These are phyloP conservation scores for Saturnispora gosingensis DNA, from an alignment of 805 yeast species.

Conservation along the genomic window DNA sequence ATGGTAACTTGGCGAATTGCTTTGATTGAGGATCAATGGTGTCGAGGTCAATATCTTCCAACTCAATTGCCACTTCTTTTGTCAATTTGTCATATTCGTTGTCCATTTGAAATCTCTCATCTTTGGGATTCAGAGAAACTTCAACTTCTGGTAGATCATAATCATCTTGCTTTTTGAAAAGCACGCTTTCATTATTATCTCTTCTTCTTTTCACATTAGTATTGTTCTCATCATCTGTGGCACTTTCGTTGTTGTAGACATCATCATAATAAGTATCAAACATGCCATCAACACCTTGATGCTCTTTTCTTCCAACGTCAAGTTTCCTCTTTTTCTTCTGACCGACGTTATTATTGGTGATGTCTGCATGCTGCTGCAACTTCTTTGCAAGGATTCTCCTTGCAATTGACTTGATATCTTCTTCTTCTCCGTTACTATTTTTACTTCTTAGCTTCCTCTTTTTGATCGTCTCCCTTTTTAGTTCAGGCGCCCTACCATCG, in stretches of 20 bases:
- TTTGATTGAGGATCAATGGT: slow-evolving; percentile 75
- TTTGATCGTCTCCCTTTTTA: slow-evolving; percentile 71
- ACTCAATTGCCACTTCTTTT: slow-evolving; percentile 45
- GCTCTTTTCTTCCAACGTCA: background rate
- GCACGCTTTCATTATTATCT: slow-evolving; percentile 16
- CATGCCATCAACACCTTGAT: slow-evolving; percentile 15
- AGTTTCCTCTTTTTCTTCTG: background rate
- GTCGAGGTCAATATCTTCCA: slow-evolving; percentile 62
- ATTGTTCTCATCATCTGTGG: background rate
- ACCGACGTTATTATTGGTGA: background rate
- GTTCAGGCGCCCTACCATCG: slow-evolving; percentile 88
- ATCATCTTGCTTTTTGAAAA: slow-evolving; percentile 60
- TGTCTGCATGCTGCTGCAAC: slow-evolving; percentile 47
- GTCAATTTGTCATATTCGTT: slow-evolving; percentile 60
- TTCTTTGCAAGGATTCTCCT: slow-evolving; percentile 72
- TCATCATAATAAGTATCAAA: slow-evolving; percentile 32
- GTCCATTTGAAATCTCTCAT: slow-evolving; percentile 64
- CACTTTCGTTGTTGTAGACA: slow-evolving; percentile 17
- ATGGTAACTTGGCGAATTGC: slow-evolving; percentile 69
- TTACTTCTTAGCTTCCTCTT: slow-evolving; percentile 50
- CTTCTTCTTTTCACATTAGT: background rate
- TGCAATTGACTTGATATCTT: slow-evolving; percentile 66
- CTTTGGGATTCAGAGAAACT: slow-evolving; percentile 42
- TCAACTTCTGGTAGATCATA: slow-evolving; percentile 73
- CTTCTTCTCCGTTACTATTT: slow-evolving; percentile 41